phyloP scores from a whole-genome alignment of 768 basidiomycete genomes.

The Boletus pseudo-olivaceus region DNA sequence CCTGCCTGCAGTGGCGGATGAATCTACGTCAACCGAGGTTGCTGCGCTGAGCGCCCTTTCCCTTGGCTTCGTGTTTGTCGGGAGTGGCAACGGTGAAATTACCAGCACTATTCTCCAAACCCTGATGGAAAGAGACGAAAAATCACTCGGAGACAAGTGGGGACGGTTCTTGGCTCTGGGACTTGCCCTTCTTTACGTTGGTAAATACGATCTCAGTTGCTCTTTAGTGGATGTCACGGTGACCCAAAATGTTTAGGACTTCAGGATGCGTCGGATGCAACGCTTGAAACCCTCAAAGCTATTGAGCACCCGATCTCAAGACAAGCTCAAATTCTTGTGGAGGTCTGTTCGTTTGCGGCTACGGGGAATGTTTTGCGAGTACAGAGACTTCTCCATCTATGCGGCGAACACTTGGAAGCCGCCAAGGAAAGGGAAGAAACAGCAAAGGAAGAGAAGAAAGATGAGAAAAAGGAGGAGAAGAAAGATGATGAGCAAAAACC shows the following conservation, averaged over 20 bases:
- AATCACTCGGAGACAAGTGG: constrained; percentile 89
- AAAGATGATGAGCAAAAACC: constrained; percentile 50
- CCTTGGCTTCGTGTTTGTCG: constrained; percentile 93
- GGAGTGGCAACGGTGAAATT: constrained; percentile 92
- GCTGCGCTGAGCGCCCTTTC: constrained; percentile 81
- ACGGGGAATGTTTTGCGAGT: constrained; percentile 94
- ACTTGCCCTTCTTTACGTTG: constrained; percentile 85
- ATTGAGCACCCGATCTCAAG: constrained; percentile 91
- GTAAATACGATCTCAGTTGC: constrained; percentile 39
- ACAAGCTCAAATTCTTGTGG: constrained; percentile 87
- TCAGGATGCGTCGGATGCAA: constrained; percentile 92
- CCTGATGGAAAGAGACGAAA: constrained; percentile 79
- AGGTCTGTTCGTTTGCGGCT: constrained; percentile 92
- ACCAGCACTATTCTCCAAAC: constrained; percentile 86
- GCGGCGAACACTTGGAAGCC: constrained; percentile 81
- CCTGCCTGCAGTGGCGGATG: constrained; percentile 81
- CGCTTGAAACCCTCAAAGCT: constrained; percentile 87
- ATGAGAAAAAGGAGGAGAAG: constrained; percentile 61
- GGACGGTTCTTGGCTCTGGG: constrained; percentile 86
- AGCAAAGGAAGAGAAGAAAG: constrained; percentile 39
- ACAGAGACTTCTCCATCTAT: constrained; percentile 88
- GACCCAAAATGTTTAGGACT: constrained; percentile 51
- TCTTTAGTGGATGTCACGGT: background rate
- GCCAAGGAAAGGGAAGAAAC: constrained; percentile 36
- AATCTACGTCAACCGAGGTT: constrained; percentile 83